Evolutionary conservation across 2,329 filamentous ascomycete species (phyloP).

Genomic region (Biscogniauxia marginata): DNA sequence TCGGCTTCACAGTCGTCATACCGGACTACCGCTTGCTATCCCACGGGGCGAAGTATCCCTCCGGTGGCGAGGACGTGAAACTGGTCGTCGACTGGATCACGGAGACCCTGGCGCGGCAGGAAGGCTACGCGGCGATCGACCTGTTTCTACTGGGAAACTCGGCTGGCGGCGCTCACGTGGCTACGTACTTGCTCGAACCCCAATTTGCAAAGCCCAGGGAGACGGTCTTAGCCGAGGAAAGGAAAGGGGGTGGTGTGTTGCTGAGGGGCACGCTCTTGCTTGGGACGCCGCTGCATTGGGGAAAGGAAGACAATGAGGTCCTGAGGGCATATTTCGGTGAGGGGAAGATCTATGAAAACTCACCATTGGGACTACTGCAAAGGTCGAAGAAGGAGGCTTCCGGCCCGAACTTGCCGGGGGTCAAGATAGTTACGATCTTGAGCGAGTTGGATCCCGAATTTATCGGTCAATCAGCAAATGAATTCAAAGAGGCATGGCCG

Average conservation of each 20-base stretch:
- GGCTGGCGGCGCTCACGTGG: slow-evolving; percentile 38
- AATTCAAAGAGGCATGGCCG: slow-evolving; percentile 25
- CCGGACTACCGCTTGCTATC: slow-evolving; percentile 39
- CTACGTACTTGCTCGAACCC: slow-evolving; percentile 35
- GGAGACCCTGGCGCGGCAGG: slow-evolving; percentile 18
- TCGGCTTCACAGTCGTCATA: slow-evolving; percentile 36
- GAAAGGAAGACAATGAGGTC: slow-evolving; percentile 17
- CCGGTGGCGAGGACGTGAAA: slow-evolving; percentile 39
- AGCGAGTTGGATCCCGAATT: slow-evolving; percentile 30
- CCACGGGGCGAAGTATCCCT: slow-evolving; percentile 40
- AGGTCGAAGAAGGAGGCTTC: slow-evolving; percentile 15
- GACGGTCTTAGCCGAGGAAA: slow-evolving; percentile 7
- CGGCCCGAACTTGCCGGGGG: slow-evolving; percentile 16
- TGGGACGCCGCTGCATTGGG: slow-evolving; percentile 29
- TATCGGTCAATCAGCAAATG: slow-evolving; percentile 19
- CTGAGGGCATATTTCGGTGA: slow-evolving; percentile 25
- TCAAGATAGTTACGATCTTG: slow-evolving; percentile 22
- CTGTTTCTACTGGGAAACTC: slow-evolving; percentile 41
- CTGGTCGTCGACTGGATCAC: slow-evolving; percentile 36
- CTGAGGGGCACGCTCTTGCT: slow-evolving; percentile 24
- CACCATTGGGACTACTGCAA: slow-evolving; percentile 21
- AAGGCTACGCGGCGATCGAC: slow-evolving; percentile 30
- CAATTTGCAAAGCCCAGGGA: slow-evolving; percentile 20
- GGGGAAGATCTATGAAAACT: slow-evolving; percentile 21
- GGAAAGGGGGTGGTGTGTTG: slow-evolving; percentile 11